Percentiles rank a stretch among this genome's conserved stretches.
These are phyloP conservation scores for Cerioporus squamosus DNA, from an alignment of 1,284 basidiomycete species.

Conservation along the genomic window DNA sequence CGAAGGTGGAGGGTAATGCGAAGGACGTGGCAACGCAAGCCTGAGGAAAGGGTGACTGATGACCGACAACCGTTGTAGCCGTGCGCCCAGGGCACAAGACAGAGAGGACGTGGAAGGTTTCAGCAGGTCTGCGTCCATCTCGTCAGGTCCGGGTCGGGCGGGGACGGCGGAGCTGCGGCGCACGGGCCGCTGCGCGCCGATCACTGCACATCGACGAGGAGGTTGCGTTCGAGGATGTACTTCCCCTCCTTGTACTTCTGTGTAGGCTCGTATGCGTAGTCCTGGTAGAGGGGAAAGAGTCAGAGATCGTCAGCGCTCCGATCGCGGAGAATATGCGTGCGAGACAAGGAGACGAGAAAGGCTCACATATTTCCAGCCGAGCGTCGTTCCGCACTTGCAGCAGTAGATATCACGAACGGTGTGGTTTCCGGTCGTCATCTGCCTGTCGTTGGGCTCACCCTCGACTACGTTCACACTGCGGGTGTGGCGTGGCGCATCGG, in stretches of 20 bases:
- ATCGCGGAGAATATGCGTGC: not conserved
- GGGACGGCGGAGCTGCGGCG: slow-evolving; percentile 9
- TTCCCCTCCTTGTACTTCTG: slow-evolving; percentile 99
- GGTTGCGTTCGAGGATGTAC: slow-evolving; percentile 93
- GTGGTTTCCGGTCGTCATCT: slow-evolving; percentile 97
- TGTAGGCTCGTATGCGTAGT: slow-evolving; percentile 84
- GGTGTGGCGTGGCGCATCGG: slow-evolving; percentile 8
- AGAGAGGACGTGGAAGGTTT: slow-evolving; percentile 13
- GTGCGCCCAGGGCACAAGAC: slow-evolving; percentile 18
- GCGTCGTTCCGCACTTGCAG: slow-evolving; percentile 80
- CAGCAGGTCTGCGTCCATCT: slow-evolving; percentile 13
- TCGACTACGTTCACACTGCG: slow-evolving; percentile 86
- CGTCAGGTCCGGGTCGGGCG: slow-evolving; percentile 11
- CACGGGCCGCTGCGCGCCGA: slow-evolving; percentile 20
- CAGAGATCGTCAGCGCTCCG: not conserved
- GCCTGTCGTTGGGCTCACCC: slow-evolving; percentile 87
- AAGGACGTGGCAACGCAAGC: slow-evolving; percentile 10
- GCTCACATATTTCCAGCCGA: slow-evolving; percentile 99
- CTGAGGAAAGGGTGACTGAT: slow-evolving; percentile 25
- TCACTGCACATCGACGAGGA: slow-evolving; percentile 82
- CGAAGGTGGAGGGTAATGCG: not conserved
- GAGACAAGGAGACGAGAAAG: slow-evolving; percentile 11
- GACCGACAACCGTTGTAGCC: slow-evolving; percentile 14
- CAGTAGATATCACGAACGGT: slow-evolving; percentile 96
- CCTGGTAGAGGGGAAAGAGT: slow-evolving; percentile 50